Evolutionary conservation across 345 rosid genomes (phyloP), one percentile per base, ranked within the genome.

Genomic region (Pistacia vera): DNA sequence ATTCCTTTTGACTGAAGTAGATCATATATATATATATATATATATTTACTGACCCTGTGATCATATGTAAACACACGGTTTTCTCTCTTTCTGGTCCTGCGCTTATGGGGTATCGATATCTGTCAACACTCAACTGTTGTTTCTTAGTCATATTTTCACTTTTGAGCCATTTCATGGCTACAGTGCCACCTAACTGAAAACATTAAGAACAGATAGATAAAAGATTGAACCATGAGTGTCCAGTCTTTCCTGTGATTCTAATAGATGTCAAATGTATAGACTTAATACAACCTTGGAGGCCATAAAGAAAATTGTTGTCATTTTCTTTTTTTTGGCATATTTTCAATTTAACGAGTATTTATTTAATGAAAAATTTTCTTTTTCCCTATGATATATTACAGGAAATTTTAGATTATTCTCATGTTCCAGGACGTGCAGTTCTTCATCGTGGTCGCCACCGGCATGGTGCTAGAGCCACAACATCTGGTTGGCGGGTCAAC

Each of bases 391-490:
- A 7, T 58, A 75, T 14, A 14, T 49, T 67, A 66, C 78, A 93
- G 98, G 97, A 97, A 83, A 85, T 83, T 63, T 90, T 83, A 70
- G 97, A 97, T 83, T 92, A 88, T 83, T 66, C 83, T 70, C 99
- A 97, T 84, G 82, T 85, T 49, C 93, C 97, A 55, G 98, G 99
- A 20, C 85, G 69, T 22, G 99, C 97, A 58, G 81, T 96, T 74
- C 97, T 93, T 82, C 98, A 96, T 83, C 88, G 93, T 54, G 99
- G 99, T 65, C 90, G 93, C 71, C 97, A 96, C 76, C 90, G 98
- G 71, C 99, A 96, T 86, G 99, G 99, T 78, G 99, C 95, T 65
- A 89, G 94, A 83, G 98, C 99, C 75, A 94, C 98, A 61, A 87
- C 87, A 38, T 68, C 90, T 22, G 99, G 97, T 38, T 88, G 86